Base-by-base conservation (phyloP, 495 filamentous ascomycete species). In the Geoglossum glabrum region DNA sequence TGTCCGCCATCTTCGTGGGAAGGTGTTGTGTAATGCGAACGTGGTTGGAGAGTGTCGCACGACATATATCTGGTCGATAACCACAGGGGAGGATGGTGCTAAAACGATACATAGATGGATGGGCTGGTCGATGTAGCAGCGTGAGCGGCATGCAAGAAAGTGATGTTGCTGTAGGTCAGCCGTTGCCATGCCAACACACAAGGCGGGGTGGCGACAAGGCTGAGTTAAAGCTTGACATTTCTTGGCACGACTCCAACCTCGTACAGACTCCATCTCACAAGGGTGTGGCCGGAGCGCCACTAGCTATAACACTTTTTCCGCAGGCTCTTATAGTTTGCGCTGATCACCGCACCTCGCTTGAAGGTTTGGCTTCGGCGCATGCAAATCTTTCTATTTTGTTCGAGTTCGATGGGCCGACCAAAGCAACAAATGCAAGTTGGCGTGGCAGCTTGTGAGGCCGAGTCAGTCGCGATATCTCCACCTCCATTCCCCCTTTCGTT, bases 11-110 rank as follows among this genome's bases (percentile, higher is more conserved):
- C 54, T 55, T 55, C 28, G 23, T 55, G 54, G 54, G 54, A 28
- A 55, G 54, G 54, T 33, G 54, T 33, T 55, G 19, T 55, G 54
- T 55, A 55, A 55, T 55, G 54, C 30, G 26, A 55, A 55, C 54
- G 54, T 55, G 28, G 54, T 55, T 38, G 54, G 54, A 55, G 21
- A 55, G 54, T 55, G 54, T 55, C 54, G 26, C 28, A 55, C 31
- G 27, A 55, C 54, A 55, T 55, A 55, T 55, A 55, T 55, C 54
- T 55, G 30, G 23, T 55, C 38, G 54, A 55, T 55, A 40, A 40
- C 36, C 25, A 19, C 19, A n/a, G 54, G 54, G 31, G 54, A 31
- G 30, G 34, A 34, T 55, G 28, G 54, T 38, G 38, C n/a, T 31
- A 31, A 55, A 55, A 55, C 31, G 23, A 34, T 31, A 55, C 38